These are phyloP conservation scores for Pyronema domesticum DNA, from an alignment of 495 filamentous ascomycete species.

Conservation along the genomic window DNA sequence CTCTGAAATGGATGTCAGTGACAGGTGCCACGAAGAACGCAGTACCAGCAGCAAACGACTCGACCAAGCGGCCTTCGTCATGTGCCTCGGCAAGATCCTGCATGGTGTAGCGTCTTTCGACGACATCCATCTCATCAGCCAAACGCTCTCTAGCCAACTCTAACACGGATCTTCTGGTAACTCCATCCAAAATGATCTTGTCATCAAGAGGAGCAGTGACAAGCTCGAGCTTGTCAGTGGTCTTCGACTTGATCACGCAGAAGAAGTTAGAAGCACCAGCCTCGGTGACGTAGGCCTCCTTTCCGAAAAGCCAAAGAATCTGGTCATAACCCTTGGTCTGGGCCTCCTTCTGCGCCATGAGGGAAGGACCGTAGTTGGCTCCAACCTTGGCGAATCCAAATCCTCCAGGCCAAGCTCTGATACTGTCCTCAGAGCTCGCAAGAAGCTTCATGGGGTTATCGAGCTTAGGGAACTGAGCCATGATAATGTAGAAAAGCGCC, in stretches of 20 bases:
- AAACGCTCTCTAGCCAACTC: slow-evolving; percentile 52
- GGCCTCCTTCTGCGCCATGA: slow-evolving; percentile 60
- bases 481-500: slow-evolving; percentile 69
- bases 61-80: slow-evolving; percentile 57
- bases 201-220: slow-evolving; percentile 68
- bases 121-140: slow-evolving; percentile 44
- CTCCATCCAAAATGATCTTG: slow-evolving; percentile 66
- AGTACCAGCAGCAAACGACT: slow-evolving; percentile 75
- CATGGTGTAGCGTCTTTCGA: slow-evolving; percentile 69
- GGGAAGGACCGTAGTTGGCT: slow-evolving; percentile 73
- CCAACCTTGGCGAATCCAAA: slow-evolving; percentile 83
- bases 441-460: slow-evolving; percentile 51
- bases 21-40: slow-evolving; percentile 76
- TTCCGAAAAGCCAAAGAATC: slow-evolving; percentile 79
- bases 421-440: slow-evolving; percentile 54
- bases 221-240: slow-evolving; percentile 48
- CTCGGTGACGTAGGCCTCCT: slow-evolving; percentile 61
- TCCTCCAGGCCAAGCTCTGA: slow-evolving; percentile 83
- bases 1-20: slow-evolving; percentile 52
- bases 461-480: slow-evolving; percentile 49
- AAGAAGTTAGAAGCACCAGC: slow-evolving; percentile 91
- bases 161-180: slow-evolving; percentile 61
- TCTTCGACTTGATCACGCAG: slow-evolving; percentile 54
- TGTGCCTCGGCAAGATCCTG: slow-evolving; percentile 54
- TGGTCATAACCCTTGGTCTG: slow-evolving; percentile 56